Evolutionary conservation across 106 monocot genomes (phyloP), one percentile per base, ranked within the genome.

Genomic region (Acanthochlamys bracteata): DNA sequence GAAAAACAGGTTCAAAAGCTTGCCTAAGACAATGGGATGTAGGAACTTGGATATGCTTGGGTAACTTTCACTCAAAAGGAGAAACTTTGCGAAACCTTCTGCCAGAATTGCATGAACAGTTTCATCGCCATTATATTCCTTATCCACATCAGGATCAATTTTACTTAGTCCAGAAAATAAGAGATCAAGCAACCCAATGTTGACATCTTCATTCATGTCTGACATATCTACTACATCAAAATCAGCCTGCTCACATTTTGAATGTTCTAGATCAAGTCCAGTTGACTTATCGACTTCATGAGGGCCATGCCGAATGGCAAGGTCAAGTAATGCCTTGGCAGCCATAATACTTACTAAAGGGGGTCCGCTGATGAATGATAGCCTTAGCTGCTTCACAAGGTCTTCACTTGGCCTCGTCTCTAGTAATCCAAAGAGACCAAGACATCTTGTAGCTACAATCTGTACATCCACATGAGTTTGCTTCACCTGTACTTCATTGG

Each of bases 21-120:
- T 83, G 15, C 68, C 39, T 66, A 98, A 73, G 58, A 98, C 76
- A 52, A 73, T 22, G 63, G 78, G 65, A 75, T 78, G 83, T 41
- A 83, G 72, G 11, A 70, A 73, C 27, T 67, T 25, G 24, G 80
- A 69, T 55, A 98, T 72, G 67, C 77, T 81, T 55, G 83, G 74
- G 59, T 83, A 91, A 25, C 79, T 78, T 55, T 71, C 69, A 55
- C 83, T 74, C 43, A 91, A 65, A 57, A 98, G 90, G 72, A 96
- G 88, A 63, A 98, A 57, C 68, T 98, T 98, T 7, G 96, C 91
- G 64, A 98, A 92, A 7, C 96, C 96, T 68, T 92, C 96, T 4
- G 88, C 96, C 24, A 98, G 63, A 60, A 83, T 58, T 49, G 79
- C 47, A 20, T 68, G 71, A 45, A 92, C 70, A 53, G 72, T 79